Base-by-base conservation (phyloP, 352 stramenopile species). In the Aphanomyces astaci region DNA sequence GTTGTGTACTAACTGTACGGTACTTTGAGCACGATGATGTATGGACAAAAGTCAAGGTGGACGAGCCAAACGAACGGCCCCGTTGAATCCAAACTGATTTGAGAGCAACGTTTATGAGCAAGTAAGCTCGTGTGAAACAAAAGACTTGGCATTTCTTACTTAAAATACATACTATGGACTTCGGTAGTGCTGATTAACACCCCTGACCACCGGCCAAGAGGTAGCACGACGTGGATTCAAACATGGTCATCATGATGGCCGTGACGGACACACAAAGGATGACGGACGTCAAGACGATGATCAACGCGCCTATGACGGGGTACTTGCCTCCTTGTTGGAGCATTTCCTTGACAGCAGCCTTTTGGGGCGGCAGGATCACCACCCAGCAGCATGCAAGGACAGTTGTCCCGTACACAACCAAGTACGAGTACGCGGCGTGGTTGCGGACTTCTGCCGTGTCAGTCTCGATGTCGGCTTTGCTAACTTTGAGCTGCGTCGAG, bases 351-450 rank as follows among this genome's bases (percentile, higher is more conserved):
- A 65, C 32, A 15, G 33, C 33, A n/a, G 5, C 33, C 19, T 65
- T 65, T 53, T 65, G 57, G 11, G 5, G 9, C 11, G 57, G 57
- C 25, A 53, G n/a, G 10, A 65, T 22, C 4, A 53, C 3, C 9
- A 53, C 19, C 2, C 48, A 65, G 22, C 15, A 53, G 25, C 32
- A 52, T 28, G 25, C 57, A 7, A 65, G 2, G 27, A 52, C 13
- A 11, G 57, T 65, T 4, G 22, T 31, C 4, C 5, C 30, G 28
- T 65, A 65, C 24, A 22, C 31, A 45, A 77, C 74, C n/a, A 76
- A 36, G 51, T 74, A 75, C 9, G 72, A 63, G 55, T 76, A 76
- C 27, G 74, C 73, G 39, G 75, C 64, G 19, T 79, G 71, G 52
- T 51, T 73, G 36, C 64, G 72, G 24, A 73, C 64, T 9, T 62